These are phyloP conservation scores for Fusarium ramigenum DNA, from an alignment of 2,329 filamentous ascomycete genomes.

Conservation along the genomic window DNA sequence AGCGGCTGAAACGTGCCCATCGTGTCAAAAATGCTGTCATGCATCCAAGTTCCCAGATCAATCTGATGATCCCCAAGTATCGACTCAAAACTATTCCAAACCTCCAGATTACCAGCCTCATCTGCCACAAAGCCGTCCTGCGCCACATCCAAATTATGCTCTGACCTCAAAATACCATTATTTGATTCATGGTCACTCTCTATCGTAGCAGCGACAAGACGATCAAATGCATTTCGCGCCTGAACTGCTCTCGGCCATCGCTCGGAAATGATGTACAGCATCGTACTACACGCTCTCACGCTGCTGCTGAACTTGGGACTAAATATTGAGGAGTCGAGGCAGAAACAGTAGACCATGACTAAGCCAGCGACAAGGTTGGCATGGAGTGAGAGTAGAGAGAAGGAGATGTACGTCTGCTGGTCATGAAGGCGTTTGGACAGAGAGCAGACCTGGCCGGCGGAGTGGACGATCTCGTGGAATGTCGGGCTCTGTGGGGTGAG, in stretches of 20 bases:
- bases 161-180: rapidly evolving
- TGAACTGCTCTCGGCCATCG: not conserved
- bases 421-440: not conserved
- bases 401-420: not conserved
- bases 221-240: not conserved
- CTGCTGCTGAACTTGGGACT: not conserved
- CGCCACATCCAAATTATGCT: not conserved
- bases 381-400: not conserved
- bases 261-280: not conserved
- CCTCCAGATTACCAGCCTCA: not conserved
- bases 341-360: not conserved
- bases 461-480: not conserved
- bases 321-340: not conserved
- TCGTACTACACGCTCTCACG: not conserved
- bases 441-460: not conserved
- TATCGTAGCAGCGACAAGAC: not conserved
- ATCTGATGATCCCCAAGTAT: not conserved
- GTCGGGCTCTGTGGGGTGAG: not conserved
- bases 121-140: not conserved
- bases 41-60: not conserved
- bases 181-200: not conserved
- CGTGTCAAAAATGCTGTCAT: not conserved
- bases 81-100: not conserved
- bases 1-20: not conserved
- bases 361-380: not conserved